Evolutionary conservation across 1,139 yeast genomes (phyloP).

Genomic region (Suhomyces atakaporum): DNA sequence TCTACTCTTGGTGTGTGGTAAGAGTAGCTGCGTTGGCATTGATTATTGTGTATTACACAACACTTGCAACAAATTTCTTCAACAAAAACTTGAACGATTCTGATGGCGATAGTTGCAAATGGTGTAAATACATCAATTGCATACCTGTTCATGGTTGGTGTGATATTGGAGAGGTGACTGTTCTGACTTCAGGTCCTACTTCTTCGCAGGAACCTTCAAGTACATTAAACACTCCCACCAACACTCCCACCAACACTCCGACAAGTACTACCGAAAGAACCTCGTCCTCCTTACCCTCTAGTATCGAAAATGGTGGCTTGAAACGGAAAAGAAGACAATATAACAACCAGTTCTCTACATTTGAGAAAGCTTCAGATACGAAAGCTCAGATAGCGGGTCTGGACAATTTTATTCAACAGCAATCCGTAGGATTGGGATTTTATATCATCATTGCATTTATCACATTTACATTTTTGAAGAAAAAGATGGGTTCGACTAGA

Average conservation of each 20-base stretch:
- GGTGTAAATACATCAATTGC: slow-evolving; percentile 78
- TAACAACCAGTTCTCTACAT: not conserved
- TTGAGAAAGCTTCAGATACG: not conserved
- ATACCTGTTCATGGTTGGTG: slow-evolving; percentile 77
- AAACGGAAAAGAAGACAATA: slow-evolving; percentile 4
- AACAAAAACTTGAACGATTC: slow-evolving; percentile 17
- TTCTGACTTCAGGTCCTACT: slow-evolving; percentile 16
- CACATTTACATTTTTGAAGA: slow-evolving; percentile 19
- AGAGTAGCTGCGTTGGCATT: slow-evolving; percentile 51
- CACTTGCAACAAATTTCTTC: slow-evolving; percentile 52
- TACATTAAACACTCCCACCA: slow-evolving; percentile 4
- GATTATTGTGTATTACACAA: slow-evolving; percentile 52
- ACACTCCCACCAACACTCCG: slow-evolving; percentile 3
- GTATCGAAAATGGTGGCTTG: slow-evolving; percentile 12
- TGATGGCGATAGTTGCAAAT: slow-evolving; percentile 40
- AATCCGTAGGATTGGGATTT: slow-evolving; percentile 19
- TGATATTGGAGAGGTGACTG: slow-evolving; percentile 54
- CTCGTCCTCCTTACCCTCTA: slow-evolving; percentile 12
- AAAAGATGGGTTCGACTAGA: slow-evolving; percentile 8
- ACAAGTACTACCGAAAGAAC: slow-evolving; percentile 1
- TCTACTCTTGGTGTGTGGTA: slow-evolving; percentile 52
- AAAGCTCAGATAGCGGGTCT: not conserved
- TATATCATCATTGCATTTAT: slow-evolving; percentile 20
- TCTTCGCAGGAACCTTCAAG: slow-evolving; percentile 12
- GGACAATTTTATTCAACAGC: slow-evolving; percentile 12